Percentiles rank a stretch among this genome's conserved stretches.
Conservation (phyloP, 2,329 filamentous ascomycete genomes). For the Xenosphaeropsis pyriputrescens region DNA sequence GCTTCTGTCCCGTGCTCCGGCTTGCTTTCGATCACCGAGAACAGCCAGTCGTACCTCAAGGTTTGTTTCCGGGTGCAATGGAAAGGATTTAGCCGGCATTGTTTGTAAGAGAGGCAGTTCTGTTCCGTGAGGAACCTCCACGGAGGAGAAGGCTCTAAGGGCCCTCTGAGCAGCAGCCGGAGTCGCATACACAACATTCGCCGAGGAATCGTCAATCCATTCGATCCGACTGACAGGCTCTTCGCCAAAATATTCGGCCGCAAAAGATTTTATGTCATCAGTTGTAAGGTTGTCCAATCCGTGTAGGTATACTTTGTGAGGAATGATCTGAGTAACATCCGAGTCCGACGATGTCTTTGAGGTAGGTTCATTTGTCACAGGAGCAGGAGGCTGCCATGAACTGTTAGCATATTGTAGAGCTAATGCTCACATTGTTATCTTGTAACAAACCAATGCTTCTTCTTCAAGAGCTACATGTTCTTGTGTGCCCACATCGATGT, state of each 20-base stretch:
- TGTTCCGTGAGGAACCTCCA: background rate
- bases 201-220: conserved; percentile 90
- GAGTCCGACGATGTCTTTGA: conserved; percentile 1
- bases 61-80: conserved; percentile 51
- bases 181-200: conserved; percentile 66
- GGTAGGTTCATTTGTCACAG: conserved; percentile 10
- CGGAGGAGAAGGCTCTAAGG: conserved; percentile 33
- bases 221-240: conserved; percentile 51
- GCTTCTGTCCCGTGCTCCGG: conserved; percentile 65
- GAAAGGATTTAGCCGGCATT: conserved; percentile 53
- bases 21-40: conserved; percentile 63
- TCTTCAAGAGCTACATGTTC: conserved; percentile 1
- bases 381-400: conserved; percentile 1
- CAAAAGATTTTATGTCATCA: conserved; percentile 63
- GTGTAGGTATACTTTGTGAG: conserved; percentile 66
- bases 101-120: conserved; percentile 45
- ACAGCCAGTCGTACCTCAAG: conserved; percentile 65
- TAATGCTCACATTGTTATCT: background rate
- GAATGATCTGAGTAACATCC: conserved; percentile 18
- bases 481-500: conserved; percentile 60
- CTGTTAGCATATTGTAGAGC: background rate
- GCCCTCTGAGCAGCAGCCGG: conserved; percentile 37
- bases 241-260: conserved; percentile 47
- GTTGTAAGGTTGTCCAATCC: conserved; percentile 75
- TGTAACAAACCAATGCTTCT: background rate